Evolutionary conservation across 2,329 filamentous ascomycete genomes (phyloP).

Genomic region (Myriosclerotinia curreyana): DNA sequence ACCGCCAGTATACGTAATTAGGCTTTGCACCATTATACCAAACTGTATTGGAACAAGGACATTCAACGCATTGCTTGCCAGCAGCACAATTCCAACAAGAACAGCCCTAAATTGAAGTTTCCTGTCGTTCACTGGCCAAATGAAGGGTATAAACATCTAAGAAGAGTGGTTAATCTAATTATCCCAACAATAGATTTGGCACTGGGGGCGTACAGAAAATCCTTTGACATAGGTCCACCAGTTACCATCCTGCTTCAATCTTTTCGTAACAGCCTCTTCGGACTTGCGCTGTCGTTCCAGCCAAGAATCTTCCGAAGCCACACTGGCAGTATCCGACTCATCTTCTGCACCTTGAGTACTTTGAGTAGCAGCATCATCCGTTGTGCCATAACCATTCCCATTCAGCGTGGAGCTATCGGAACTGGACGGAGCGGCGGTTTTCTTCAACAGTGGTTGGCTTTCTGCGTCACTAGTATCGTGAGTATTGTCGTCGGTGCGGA

Average conservation of each 20-base stretch:
- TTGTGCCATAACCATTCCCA: slow-evolving; percentile 35
- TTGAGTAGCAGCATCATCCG: slow-evolving; percentile 25
- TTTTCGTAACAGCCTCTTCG: slow-evolving; percentile 61
- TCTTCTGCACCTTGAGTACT: slow-evolving; percentile 25
- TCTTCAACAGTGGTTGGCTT: slow-evolving; percentile 54
- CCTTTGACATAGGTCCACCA: slow-evolving; percentile 75
- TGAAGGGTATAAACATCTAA: slow-evolving; percentile 71
- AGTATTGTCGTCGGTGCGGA: slow-evolving; percentile 34
- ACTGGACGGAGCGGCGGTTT: slow-evolving; percentile 40
- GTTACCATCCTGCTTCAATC: slow-evolving; percentile 69
- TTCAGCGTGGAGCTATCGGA: slow-evolving; percentile 30
- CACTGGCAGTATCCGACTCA: slow-evolving; percentile 30
- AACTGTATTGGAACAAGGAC: slow-evolving; percentile 78
- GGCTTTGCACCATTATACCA: slow-evolving; percentile 71
- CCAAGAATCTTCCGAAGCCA: slow-evolving; percentile 52
- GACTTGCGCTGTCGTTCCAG: slow-evolving; percentile 52
- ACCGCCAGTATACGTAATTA: slow-evolving; percentile 48
- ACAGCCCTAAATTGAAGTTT: slow-evolving; percentile 65
- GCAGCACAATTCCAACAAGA: slow-evolving; percentile 64
- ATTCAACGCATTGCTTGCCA: slow-evolving; percentile 70
- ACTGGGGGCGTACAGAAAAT: slow-evolving; percentile 51
- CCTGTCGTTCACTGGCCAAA: slow-evolving; percentile 70
- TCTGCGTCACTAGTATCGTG: slow-evolving; percentile 52
- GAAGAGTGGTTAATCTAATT: slow-evolving; percentile 4
- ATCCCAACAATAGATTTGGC: neutral